Percentiles rank a stretch among this genome's conserved stretches.
phyloP scores from a whole-genome alignment of 106 monocot genomes.

The Acanthochlamys bracteata region DNA sequence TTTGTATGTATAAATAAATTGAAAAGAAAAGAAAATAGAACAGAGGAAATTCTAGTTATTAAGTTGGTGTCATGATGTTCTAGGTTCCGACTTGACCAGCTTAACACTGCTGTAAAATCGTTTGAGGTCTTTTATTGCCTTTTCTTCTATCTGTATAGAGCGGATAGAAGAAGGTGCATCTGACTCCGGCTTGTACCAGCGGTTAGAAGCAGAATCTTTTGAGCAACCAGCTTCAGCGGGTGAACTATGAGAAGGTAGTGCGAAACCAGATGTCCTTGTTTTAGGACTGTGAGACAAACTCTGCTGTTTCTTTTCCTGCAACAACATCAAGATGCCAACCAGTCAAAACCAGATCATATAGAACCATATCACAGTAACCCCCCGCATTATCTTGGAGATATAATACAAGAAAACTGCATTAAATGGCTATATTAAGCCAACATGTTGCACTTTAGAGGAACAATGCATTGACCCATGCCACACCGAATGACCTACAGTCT shows the following conservation, averaged over 20 bases:
- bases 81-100: slow-evolving; percentile 48
- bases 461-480: too few species aligned
- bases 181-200: slow-evolving; percentile 93
- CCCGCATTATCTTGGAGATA: too few species aligned
- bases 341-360: too few species aligned
- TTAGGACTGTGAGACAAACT: slow-evolving; percentile 63
- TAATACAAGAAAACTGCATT: too few species aligned
- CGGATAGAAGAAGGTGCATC: slow-evolving; percentile 87
- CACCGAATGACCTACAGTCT: too few species aligned
- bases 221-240: slow-evolving; percentile 29
- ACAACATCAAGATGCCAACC: too few species aligned
- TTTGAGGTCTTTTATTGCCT: slow-evolving; percentile 90
- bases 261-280: slow-evolving; percentile 59
- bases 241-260: slow-evolving; percentile 22
- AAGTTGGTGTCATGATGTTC: neutral
- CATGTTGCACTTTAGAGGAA: too few species aligned
- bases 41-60: neutral
- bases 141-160: slow-evolving; percentile 93
- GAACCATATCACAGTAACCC: too few species aligned
- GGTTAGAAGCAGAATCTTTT: slow-evolving; percentile 50
- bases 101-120: slow-evolving; percentile 84
- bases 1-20: too few species aligned
- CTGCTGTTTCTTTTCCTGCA: slow-evolving; percentile 67
- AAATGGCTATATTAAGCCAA: too few species aligned
- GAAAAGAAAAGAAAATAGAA: too few species aligned